Base-by-base conservation (phyloP, 1,284 basidiomycete species). In the Lentinula novae-zelandiae region DNA sequence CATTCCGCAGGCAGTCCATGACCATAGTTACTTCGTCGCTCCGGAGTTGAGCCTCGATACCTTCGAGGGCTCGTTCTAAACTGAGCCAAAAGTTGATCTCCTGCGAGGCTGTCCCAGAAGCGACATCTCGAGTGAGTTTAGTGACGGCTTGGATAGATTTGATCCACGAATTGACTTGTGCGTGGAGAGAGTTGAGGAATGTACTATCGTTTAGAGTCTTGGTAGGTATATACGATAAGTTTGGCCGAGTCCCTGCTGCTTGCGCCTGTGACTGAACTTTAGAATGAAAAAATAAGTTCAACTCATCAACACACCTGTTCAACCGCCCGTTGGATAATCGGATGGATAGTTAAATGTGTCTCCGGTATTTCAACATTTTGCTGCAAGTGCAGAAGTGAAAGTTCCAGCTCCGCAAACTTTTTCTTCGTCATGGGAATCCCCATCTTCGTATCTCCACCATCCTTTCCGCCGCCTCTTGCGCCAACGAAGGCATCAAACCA, bases 321-420 rank as follows among this genome's bases (percentile, higher is more conserved):
- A 33, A 98, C 93, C 0, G 95, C 92, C 54, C 88, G 83, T 63
- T 94, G 87, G 62, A 99, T 93, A 64, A 86, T 82, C 17, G 95
- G 95, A 70, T 99, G 96, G 50, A 98, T 92, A 63, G 91, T 82
- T 20, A 99, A 87, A 65, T 95, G 89, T 13, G 95, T 97, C 73
- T 98, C 95, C 0, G 97, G 97, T 53, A 99, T 98, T 77, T 98
- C 96, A 65, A 98, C 96, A 70, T 98, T 98, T 75, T 99, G 96
- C 72, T 99, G 97, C 2, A 99, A 82, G 71, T 99, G 97, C 5
- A 98, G 79, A 7, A 99, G 80, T 5, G 93, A 96, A n/a, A 98
- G 79, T 73, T 99, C 96, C 61, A 99, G 86, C 71, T 99, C 96
- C 15, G 96, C 96, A 71, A 99, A 98, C 76, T 98, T 98, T 82